phyloP scores from a whole-genome alignment of 148 eudicot species.

The Gaultheria prostrata region DNA sequence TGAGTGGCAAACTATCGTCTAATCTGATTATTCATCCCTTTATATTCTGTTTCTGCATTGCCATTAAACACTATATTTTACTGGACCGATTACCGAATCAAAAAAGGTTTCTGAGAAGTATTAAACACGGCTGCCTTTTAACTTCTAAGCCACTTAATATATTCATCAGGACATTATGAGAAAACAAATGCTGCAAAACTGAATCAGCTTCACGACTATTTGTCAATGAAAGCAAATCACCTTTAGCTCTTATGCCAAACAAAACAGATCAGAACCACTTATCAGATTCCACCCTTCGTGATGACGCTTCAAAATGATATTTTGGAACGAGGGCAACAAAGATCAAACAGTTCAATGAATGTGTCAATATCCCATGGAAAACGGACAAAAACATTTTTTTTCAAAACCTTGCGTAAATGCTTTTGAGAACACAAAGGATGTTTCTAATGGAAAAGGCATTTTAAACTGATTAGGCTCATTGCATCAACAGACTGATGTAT shows the following conservation, averaged over 20 bases:
- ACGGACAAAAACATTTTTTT: not conserved
- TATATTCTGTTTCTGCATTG: not conserved
- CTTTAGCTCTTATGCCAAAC: not conserved
- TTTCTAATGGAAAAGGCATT: conserved; percentile 1
- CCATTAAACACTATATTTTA: not conserved
- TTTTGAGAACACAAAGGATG: not conserved
- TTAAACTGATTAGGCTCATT: not conserved
- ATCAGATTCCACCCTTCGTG: not conserved
- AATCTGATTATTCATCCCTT: not conserved
- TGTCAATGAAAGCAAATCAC: not conserved
- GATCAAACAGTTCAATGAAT: not conserved
- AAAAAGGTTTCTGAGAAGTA: not conserved
- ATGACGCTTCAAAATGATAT: not conserved
- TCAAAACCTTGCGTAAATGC: not conserved
- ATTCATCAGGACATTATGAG: not conserved
- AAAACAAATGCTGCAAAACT: conserved; percentile 1
- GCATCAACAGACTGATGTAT: not conserved
- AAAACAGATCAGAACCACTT: not conserved
- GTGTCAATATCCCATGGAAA: not conserved
- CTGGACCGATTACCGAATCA: not conserved
- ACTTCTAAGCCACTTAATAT: not conserved
- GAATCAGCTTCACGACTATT: not conserved
- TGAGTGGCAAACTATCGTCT: not conserved
- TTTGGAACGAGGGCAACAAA: not conserved
- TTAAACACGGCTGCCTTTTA: not conserved